These are phyloP conservation scores for Picea abies DNA, from an alignment of 83 land plant species.

Conservation along the genomic window DNA sequence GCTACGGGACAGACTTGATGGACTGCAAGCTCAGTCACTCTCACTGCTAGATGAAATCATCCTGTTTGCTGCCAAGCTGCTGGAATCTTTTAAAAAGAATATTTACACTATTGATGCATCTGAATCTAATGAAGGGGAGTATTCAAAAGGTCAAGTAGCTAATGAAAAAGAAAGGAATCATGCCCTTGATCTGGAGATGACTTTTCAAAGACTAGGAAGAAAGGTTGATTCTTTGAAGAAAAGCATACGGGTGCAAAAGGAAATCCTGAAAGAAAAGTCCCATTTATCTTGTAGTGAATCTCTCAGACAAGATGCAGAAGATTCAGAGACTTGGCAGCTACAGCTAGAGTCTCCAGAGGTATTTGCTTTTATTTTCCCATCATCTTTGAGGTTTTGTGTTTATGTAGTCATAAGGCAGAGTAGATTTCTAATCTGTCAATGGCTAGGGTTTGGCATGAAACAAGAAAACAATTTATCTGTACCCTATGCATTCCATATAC, in stretches of 20 bases:
- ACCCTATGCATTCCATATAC: no score
- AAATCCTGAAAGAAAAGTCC: constrained; percentile 44
- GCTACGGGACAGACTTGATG: constrained; percentile 36
- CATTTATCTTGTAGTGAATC: constrained; percentile 14
- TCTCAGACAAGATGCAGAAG: constrained; percentile 1
- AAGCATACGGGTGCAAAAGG: constrained; percentile 33
- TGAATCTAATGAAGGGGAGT: background rate
- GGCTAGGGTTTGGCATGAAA: no score
- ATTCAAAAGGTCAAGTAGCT: background rate
- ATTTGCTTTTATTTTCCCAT: background rate
- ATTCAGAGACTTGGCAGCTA: background rate
- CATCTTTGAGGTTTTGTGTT: background rate
- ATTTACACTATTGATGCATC: background rate
- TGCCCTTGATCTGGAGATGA: constrained; percentile 45
- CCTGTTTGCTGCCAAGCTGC: constrained; percentile 30
- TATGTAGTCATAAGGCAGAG: background rate
- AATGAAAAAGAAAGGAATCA: constrained; percentile 27
- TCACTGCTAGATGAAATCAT: constrained; percentile 36
- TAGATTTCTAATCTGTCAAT: background rate
- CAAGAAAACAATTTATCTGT: no score
- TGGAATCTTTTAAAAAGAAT: constrained; percentile 34
- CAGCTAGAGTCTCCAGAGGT: background rate
- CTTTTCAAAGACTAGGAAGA: constrained; percentile 40
- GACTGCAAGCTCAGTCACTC: constrained; percentile 46
- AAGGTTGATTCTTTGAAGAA: constrained; percentile 40